phyloP scores from a whole-genome alignment of 2,329 filamentous ascomycete species.

The Colletotrichum tropicicola region DNA sequence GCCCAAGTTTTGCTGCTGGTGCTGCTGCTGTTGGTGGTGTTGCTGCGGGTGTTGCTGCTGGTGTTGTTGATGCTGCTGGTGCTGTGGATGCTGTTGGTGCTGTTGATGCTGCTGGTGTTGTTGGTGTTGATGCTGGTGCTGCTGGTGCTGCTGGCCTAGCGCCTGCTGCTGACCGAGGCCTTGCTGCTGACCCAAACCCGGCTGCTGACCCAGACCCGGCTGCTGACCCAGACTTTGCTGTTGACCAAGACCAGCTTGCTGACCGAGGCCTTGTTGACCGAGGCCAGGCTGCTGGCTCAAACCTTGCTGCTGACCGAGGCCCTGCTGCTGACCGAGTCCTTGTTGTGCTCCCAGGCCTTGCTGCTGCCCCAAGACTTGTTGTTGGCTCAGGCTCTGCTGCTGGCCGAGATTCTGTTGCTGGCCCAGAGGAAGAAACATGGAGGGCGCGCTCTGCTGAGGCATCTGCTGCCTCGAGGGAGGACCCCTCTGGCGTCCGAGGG shows the following conservation, averaged over 20 bases:
- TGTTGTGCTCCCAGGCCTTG: constrained; percentile 22
- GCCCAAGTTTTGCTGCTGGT: constrained; percentile 39
- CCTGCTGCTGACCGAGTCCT: constrained; percentile 20
- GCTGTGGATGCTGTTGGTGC: constrained; percentile 38
- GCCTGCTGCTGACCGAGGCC: constrained; percentile 17
- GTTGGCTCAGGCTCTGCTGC: constrained; percentile 29
- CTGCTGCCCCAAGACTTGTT: constrained; percentile 24
- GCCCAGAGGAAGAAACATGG: constrained; percentile 45
- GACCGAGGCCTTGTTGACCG: constrained; percentile 19
- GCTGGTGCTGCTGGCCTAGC: constrained; percentile 13
- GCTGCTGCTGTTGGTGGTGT: constrained; percentile 31
- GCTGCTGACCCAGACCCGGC: constrained; percentile 20
- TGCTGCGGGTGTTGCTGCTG: constrained; percentile 35
- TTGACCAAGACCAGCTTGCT: constrained; percentile 15
- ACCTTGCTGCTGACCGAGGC: constrained; percentile 25
- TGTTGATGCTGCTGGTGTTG: constrained; percentile 14
- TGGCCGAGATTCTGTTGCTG: constrained; percentile 22
- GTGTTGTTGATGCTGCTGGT: constrained; percentile 40
- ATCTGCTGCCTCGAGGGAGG: constrained; percentile 57
- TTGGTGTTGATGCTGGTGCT: constrained; percentile 11
- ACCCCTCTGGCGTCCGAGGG: constrained; percentile 53
- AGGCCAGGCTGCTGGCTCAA: constrained; percentile 23
- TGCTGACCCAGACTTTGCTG: constrained; percentile 16
- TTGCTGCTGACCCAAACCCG: constrained; percentile 17
- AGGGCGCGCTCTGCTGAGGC: constrained; percentile 46